Evolutionary conservation across 2,329 filamentous ascomycete species (phyloP), one percentile per base, ranked within the genome.

Genomic region (Camillea tinctor): DNA sequence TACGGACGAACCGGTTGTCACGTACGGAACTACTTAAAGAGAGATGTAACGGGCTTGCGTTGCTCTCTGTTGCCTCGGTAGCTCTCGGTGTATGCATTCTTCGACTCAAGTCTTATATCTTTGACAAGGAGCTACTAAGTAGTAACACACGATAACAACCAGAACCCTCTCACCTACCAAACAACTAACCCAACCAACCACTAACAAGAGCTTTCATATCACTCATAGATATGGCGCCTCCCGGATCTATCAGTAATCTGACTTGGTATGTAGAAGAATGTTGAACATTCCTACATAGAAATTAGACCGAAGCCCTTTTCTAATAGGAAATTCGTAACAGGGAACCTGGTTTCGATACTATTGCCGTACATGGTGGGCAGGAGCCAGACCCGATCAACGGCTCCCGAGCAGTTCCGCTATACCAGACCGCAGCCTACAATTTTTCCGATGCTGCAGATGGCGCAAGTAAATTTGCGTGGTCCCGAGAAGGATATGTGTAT

Each of bases 391-490:
- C 71, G 8, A 69, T 69, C 44, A 72, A 72, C 53, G 71, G 71
- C 55, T 64, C 71, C 13, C 64, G 71, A 60, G 71, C 71, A 11
- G 66, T 69, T 15, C 71, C 71, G 24, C 67, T 72, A 50, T 71
- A 68, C 57, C 69, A 72, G 54, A 71, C 71, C 19, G 63, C 68
- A 8, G 69, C 71, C 15, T 72, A 72, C 59, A 72, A 72, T 63
- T 75, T 75, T 64, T 71, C 69, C 48, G 71, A 76, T 57, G 75
- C 73, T 2, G 72, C 73, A 58, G 75, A 77, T 63, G 75, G 76
- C 20, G 74, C 75, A 23, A 68, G 72, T 59, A 74, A 74, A 44
- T 72, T 72, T 44, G 70, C 71, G 6, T 74, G 73, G 74, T 75
- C 73, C 23, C 74, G 69, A 56, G 71, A 75, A 8, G 74, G 73